phyloP scores from a whole-genome alignment of 2,329 filamentous ascomycete genomes.

The Trichophyton schoenleinii region DNA sequence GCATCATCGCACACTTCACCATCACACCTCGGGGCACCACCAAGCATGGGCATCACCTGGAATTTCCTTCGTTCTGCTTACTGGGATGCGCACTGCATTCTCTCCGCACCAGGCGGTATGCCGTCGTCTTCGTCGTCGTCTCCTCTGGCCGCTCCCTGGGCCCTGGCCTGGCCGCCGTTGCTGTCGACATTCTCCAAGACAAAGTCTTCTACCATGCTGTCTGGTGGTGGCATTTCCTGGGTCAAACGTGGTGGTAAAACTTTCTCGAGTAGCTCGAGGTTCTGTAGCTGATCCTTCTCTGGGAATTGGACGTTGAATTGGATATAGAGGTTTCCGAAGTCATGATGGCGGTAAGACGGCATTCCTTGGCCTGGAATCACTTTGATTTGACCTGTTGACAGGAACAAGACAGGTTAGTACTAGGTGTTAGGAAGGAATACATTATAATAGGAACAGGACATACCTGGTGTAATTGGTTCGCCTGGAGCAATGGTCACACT shows the following conservation, averaged over 20 bases:
- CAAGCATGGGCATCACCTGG: background rate
- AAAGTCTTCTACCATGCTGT: slow-evolving; percentile 85
- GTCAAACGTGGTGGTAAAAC: slow-evolving; percentile 64
- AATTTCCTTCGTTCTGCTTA: slow-evolving; percentile 20
- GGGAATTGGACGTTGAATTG: slow-evolving; percentile 98
- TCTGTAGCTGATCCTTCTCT: slow-evolving; percentile 54
- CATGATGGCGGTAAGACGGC: slow-evolving; percentile 90
- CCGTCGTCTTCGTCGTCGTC: slow-evolving; percentile 58
- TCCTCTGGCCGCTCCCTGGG: slow-evolving; percentile 53
- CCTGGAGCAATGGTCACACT: slow-evolving; percentile 85
- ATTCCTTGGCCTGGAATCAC: slow-evolving; percentile 94
- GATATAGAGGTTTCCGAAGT: slow-evolving; percentile 91
- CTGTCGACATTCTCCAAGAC: slow-evolving; percentile 75
- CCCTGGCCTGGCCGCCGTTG: slow-evolving; percentile 50
- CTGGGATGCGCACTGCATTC: slow-evolving; percentile 42
- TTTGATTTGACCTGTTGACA: slow-evolving; percentile 63
- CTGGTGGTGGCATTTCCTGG: slow-evolving; percentile 56
- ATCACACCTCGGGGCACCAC: background rate
- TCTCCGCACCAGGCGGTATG: slow-evolving; percentile 36
- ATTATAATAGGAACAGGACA: slow-evolving; percentile 8
- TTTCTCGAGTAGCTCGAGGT: slow-evolving; percentile 67
- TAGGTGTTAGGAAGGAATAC: background rate
- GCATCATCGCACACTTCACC: background rate
- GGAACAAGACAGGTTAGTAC: slow-evolving; percentile 6
- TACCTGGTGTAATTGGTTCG: slow-evolving; percentile 88